Evolutionary conservation across 1,139 yeast genomes (phyloP).

Genomic region (Torulaspora globosa): DNA sequence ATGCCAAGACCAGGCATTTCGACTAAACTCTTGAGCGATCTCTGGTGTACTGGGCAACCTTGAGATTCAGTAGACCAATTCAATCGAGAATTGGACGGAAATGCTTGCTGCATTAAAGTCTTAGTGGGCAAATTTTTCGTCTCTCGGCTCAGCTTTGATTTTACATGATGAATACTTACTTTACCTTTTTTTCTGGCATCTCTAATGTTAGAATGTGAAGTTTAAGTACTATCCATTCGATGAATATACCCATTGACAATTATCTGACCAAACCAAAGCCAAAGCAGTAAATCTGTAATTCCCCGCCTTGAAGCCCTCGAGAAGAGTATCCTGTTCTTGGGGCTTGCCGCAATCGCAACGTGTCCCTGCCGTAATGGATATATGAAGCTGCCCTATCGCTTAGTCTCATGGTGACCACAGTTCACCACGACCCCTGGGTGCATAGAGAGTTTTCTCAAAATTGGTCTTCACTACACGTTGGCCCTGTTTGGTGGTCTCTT

Average conservation of each 20-base stretch:
- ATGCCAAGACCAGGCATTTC: background rate
- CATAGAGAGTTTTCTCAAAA: conserved; percentile 32
- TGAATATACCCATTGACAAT: conserved; percentile 30
- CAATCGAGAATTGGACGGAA: background rate
- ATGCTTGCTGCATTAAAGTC: conserved; percentile 10
- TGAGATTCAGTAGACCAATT: background rate
- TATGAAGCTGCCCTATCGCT: background rate
- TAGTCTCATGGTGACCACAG: conserved; percentile 31
- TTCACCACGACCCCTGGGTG: conserved; percentile 34
- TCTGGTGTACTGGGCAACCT: background rate
- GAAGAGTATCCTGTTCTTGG: background rate
- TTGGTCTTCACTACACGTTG: conserved; percentile 28
- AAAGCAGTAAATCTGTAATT: background rate
- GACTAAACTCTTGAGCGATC: background rate
- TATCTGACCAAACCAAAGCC: conserved; percentile 12
- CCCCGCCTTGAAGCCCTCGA: background rate
- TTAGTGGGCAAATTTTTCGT: conserved; percentile 9
- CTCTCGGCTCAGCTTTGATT: conserved; percentile 6
- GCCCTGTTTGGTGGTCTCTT: conserved; percentile 23
- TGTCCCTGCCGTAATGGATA: background rate
- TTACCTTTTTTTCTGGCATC: conserved; percentile 36
- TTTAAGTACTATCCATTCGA: conserved; percentile 38
- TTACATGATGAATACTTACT: conserved; percentile 29
- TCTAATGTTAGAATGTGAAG: conserved; percentile 38
- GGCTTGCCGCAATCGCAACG: background rate